Percentiles rank a stretch among this genome's conserved stretches.
phyloP scores from a whole-genome alignment of 208 protist species.

The Herpetomonas tarakana region DNA sequence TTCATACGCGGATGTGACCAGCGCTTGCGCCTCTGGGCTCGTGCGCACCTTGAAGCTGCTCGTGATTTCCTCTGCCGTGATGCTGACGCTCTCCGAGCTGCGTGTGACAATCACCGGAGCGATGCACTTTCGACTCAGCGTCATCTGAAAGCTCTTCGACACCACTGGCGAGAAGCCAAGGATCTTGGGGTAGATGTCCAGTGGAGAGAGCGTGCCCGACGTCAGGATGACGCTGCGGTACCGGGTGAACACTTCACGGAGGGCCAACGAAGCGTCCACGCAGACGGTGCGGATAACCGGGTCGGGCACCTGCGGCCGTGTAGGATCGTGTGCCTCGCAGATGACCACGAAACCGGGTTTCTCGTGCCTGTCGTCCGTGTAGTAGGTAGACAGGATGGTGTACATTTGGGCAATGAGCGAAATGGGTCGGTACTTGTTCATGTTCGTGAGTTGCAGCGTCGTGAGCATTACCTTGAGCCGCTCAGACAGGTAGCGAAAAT shows the following conservation, averaged over 20 bases:
- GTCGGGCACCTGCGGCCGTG: constrained; percentile 82
- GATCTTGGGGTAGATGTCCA: constrained; percentile 99
- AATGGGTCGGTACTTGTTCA: constrained; percentile 91
- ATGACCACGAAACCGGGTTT: constrained; percentile 92
- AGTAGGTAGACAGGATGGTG: constrained; percentile 93
- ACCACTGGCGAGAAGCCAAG: constrained; percentile 95
- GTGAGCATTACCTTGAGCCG: constrained; percentile 94
- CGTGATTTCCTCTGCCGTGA: constrained; percentile 86
- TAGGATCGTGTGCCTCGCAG: constrained; percentile 96
- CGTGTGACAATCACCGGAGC: constrained; percentile 92
- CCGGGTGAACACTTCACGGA: constrained; percentile 94
- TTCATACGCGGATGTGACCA: constrained; percentile 96
- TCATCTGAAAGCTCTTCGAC: constrained; percentile 94
- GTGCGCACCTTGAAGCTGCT: constrained; percentile 89
- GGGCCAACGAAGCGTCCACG: constrained; percentile 97
- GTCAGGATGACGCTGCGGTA: constrained; percentile 98
- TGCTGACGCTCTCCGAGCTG: constrained; percentile 85
- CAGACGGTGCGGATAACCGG: constrained; percentile 91
- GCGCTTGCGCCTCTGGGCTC: constrained; percentile 68
- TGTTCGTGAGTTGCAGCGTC: constrained; percentile 95
- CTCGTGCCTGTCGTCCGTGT: constrained; percentile 87
- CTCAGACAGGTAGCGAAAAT: constrained; percentile 84
- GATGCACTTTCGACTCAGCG: constrained; percentile 94
- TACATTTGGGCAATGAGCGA: constrained; percentile 95
- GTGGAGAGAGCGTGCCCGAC: constrained; percentile 96